These are phyloP conservation scores for Alternaria consortialis DNA, from an alignment of 2,329 filamentous ascomycete species.

Conservation along the genomic window DNA sequence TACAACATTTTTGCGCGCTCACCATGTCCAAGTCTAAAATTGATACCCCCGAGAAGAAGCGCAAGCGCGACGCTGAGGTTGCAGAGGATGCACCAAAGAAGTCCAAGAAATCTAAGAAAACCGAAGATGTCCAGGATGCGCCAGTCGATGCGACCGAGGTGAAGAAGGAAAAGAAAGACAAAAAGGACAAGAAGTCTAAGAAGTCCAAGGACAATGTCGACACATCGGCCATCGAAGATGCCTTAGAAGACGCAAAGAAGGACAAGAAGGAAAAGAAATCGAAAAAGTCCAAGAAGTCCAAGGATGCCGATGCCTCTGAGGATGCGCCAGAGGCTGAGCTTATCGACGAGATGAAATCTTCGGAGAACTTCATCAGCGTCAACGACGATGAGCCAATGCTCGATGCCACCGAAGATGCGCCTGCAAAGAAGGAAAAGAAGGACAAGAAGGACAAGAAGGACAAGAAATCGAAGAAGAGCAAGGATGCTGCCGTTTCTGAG, in stretches of 20 bases:
- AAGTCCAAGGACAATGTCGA: conserved; percentile 28
- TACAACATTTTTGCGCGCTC: conserved; percentile 16
- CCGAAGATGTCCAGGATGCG: conserved; percentile 26
- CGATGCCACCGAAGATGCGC: conserved; percentile 25
- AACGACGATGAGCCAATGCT: conserved; percentile 31
- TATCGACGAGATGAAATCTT: conserved; percentile 21
- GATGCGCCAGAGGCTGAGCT: conserved; percentile 22
- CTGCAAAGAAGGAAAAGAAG: conserved; percentile 33
- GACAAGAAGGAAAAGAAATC: conserved; percentile 31
- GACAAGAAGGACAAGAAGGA: conserved; percentile 20
- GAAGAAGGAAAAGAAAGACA: conserved; percentile 31
- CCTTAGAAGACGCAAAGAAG: conserved; percentile 21
- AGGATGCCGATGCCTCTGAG: conserved; percentile 19
- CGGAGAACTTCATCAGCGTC: conserved; percentile 26
- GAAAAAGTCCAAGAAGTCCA: conserved; percentile 38
- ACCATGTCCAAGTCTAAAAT: conserved; percentile 35
- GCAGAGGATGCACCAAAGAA: conserved; percentile 40
- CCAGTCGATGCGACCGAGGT: conserved; percentile 24
- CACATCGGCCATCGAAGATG: conserved; percentile 8
- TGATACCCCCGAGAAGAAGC: conserved; percentile 43
- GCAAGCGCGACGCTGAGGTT: conserved; percentile 44
- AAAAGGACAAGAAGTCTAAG: conserved; percentile 36
- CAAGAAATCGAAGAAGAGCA: conserved; percentile 31
- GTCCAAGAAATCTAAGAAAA: conserved; percentile 44
- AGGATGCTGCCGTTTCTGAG: conserved; percentile 17